Evolutionary conservation across 352 stramenopile species (phyloP).

Genomic region (Phytophthora palmivora): DNA sequence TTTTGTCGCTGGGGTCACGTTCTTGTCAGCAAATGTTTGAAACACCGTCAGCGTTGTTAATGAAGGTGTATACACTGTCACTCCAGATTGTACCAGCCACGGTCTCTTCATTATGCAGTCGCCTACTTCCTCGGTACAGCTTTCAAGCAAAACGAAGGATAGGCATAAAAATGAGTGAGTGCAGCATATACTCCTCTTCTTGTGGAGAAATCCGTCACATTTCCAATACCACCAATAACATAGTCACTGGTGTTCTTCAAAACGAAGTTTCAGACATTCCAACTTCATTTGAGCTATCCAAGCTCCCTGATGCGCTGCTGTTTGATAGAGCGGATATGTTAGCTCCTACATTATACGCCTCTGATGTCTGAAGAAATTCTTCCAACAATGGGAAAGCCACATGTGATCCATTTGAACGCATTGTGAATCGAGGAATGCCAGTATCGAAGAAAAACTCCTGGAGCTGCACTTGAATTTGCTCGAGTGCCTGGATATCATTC

Average conservation of each 20-base stretch:
- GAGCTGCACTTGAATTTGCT: conserved; percentile 42
- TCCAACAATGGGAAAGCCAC: conserved; percentile 41
- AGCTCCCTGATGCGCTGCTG: conserved; percentile 2
- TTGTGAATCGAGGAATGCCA: conserved; percentile 53
- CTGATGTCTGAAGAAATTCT: conserved; percentile 28
- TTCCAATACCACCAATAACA: conserved; percentile 2
- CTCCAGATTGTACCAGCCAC: conserved; percentile 56
- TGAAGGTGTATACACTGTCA: conserved; percentile 70
- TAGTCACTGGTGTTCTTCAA: neutral
- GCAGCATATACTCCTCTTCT: conserved; percentile 37
- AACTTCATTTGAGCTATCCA: neutral
- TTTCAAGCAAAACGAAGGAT: conserved; percentile 39
- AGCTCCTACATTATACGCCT: neutral
- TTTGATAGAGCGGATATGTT: neutral
- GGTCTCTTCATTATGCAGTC: conserved; percentile 35
- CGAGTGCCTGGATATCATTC: conserved; percentile 35
- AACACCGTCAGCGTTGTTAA: conserved; percentile 40
- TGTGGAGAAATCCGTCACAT: conserved; percentile 21
- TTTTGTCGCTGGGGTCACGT: conserved; percentile 20
- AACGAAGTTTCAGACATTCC: neutral
- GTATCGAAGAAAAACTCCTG: conserved; percentile 65
- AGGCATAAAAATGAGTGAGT: conserved; percentile 56
- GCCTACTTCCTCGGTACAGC: neutral
- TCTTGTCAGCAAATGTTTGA: conserved; percentile 25
- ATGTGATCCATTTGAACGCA: conserved; percentile 35